Conservation (phyloP, 2,329 filamentous ascomycete species). For the Sordariomycetes sp. region DNA sequence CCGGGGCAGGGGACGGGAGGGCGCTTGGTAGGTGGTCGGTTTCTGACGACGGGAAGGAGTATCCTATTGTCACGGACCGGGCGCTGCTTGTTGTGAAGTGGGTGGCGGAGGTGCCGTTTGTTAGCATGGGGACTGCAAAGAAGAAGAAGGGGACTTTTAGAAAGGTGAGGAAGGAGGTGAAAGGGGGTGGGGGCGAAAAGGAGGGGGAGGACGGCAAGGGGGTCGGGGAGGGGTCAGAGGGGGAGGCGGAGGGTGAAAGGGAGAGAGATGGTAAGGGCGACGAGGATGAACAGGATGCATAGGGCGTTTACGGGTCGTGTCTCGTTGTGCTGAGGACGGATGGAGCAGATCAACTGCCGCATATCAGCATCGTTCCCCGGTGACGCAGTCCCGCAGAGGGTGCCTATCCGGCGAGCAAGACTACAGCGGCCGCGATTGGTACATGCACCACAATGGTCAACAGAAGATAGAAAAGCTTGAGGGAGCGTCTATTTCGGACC, state of each 20-base stretch:
- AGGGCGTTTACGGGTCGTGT: too few species aligned
- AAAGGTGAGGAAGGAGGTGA: neutral
- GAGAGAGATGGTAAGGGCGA: neutral
- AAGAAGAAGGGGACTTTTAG: neutral
- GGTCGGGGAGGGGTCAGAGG: neutral
- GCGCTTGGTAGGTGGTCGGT: conserved; percentile 2
- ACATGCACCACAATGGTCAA: neutral
- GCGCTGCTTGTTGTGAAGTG: conserved; percentile 9
- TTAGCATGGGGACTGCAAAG: conserved; percentile 5
- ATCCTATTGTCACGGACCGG: conserved; percentile 14
- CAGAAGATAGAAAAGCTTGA: neutral
- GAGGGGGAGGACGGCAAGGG: neutral
- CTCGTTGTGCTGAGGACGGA: too few species aligned
- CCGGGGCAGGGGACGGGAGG: neutral
- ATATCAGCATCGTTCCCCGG: too few species aligned
- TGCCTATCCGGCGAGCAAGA: neutral
- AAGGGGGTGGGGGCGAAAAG: neutral
- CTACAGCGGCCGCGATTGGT: neutral
- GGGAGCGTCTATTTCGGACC: neutral
- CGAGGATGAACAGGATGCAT: neutral
- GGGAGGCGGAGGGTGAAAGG: neutral
- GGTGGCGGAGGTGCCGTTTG: conserved; percentile 7
- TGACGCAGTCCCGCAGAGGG: conserved; percentile 1
- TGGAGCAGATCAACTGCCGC: too few species aligned
- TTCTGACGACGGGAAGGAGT: conserved; percentile 2